Evolutionary conservation across 345 rosid genomes (phyloP).

Genomic region (Laguncularia racemosa): DNA sequence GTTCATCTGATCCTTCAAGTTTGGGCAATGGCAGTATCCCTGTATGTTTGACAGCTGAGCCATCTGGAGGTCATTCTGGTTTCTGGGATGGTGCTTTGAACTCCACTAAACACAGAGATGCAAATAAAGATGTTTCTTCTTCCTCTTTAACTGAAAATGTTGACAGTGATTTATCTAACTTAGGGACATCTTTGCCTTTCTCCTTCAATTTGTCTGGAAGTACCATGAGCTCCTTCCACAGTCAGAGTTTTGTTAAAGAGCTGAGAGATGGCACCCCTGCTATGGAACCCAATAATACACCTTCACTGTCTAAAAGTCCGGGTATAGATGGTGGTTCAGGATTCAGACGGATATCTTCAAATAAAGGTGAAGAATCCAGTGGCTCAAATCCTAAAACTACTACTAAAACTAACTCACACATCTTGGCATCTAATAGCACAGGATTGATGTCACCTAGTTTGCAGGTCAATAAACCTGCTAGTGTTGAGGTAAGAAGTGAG

Average conservation of each 20-base stretch:
- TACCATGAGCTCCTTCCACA: slow-evolving; percentile 9
- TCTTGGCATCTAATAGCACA: background rate
- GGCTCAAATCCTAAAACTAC: background rate
- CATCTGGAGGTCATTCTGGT: slow-evolving; percentile 28
- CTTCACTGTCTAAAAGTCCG: slow-evolving; percentile 4
- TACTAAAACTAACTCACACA: background rate
- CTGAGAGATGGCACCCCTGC: slow-evolving; percentile 2
- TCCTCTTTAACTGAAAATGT: slow-evolving; percentile 19
- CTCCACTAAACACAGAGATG: slow-evolving; percentile 20
- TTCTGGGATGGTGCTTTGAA: slow-evolving; percentile 60
- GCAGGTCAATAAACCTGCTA: too few relatives aligned
- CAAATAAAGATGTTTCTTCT: slow-evolving; percentile 14
- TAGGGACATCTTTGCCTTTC: slow-evolving; percentile 31
- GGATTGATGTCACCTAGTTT: background rate
- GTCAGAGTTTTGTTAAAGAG: slow-evolving; percentile 2
- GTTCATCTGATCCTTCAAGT: slow-evolving; percentile 19
- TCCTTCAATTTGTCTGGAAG: slow-evolving; percentile 30
- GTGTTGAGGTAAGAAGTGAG: background rate
- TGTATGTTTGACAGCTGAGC: slow-evolving; percentile 20
- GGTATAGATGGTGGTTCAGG: background rate
- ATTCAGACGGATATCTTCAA: background rate
- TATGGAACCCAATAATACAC: slow-evolving; percentile 1
- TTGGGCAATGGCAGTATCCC: slow-evolving; percentile 9
- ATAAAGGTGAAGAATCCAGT: background rate
- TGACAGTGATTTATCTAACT: slow-evolving; percentile 17